Evolutionary conservation across 1,139 yeast genomes (phyloP), one percentile per base, ranked within the genome.

Genomic region (Sugiyamaella grinbergsii): DNA sequence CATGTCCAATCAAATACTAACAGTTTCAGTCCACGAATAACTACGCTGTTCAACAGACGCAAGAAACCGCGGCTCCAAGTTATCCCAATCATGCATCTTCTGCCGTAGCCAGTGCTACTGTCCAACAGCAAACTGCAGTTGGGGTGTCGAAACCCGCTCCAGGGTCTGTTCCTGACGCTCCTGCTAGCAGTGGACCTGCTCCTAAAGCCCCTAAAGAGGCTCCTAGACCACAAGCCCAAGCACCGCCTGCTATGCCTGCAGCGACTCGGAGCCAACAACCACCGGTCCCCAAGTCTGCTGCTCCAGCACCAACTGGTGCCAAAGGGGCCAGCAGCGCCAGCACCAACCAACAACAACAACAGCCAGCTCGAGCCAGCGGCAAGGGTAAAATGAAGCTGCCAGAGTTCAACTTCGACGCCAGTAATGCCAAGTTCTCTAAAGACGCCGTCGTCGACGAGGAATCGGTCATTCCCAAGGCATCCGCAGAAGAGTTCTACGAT

Each of bases 381-480:
- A 33, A 40, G 58, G 46, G 69, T 69, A 34, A 47, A 19, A 24
- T n/a, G 8, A 16, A 13, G 67, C 79, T 51, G 1, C 54, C 75
- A 49, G 84, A 78, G 51, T 82, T 75, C 62, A 83, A 90, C 68
- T 89, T 89, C 64, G 87, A 78, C 60, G 68, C 78, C 33, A 80
- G 80, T 59, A 85, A 85, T 66, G 90, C 89, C 32, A 83, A 80
- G 58, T 75, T 79, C 58, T 60, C 68, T 24, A 74, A 68, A 54
- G 72, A 70, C 42, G 67, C 61, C 18, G 31, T 60, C 38, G 55
- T 60, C 34, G 53, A 56, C 40, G 67, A 64, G 26, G 54, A 49
- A 20, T 47, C 59, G 40, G 52, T 50, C 32, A 53, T 55, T 41
- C 56, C 58, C 43, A 58, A 55, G 28, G 55, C 54, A 15, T 49